Evolutionary conservation across 306 rosid species (phyloP), one percentile per base, ranked within the genome.

Genomic region (Cicer arietinum): DNA sequence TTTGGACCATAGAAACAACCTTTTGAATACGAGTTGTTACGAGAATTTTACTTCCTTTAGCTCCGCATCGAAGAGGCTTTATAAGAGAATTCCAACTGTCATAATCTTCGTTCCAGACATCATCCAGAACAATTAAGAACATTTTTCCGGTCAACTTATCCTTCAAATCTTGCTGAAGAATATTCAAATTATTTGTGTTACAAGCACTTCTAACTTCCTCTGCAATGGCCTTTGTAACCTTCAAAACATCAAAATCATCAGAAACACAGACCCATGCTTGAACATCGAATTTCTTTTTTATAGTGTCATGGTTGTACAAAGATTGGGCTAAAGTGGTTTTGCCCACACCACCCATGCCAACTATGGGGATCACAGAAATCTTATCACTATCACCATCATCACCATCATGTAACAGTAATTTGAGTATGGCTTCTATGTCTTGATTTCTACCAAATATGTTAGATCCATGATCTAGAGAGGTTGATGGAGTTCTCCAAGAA

Each of bases 61-160:
- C 10, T 5, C 73, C 59, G 2, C 7, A 47, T 3, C 30, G 73
- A 68, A 68, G 22, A 46, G 73, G 59, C 41, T 6, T 68, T 30
- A 22, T 11, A 25, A 68, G 59, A 68, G 10, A 47, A 13, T 25
- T 68, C 73, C 73, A 68, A 12, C 0, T 0, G 7, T 11, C 58
- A n/a, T 13, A 8, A 7, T 68, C 18, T 3, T 66, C 54, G 2
- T 6, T 66, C 71, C 71, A 66, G 0, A 66, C 71, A 44, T 44
- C 71, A 20, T 66, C 71, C 71, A 66, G 7, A 22, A 67, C 72
- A 10, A 67, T 11, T 6, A 67, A 67, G 42, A 67, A 67, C 37
- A 25, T 67, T 41, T 67, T 67, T 17, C 56, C 43, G 0, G 12
- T 7, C 42, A 20, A 1, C 4, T 1, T 67, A 12, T 22, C 57